Evolutionary conservation across 305 asterid genomes (phyloP).

Genomic region (Rubia occidens): DNA sequence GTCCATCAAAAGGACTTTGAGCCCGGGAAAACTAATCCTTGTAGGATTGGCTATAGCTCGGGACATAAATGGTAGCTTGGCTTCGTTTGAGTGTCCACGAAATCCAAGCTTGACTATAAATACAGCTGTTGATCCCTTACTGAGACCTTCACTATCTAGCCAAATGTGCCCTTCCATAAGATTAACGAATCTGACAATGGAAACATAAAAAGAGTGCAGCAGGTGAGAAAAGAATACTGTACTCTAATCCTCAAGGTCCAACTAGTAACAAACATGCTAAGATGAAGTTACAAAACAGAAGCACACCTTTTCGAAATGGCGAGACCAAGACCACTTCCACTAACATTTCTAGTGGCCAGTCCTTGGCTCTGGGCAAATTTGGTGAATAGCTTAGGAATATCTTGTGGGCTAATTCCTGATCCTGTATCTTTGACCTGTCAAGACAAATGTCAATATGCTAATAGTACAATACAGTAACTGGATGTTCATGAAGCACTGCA

Average conservation of each 20-base stretch:
- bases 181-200: constrained; percentile 63
- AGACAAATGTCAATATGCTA: constrained; percentile 11
- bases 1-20: constrained; percentile 79
- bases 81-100: constrained; percentile 50
- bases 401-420: constrained; percentile 74
- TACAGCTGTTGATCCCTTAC: constrained; percentile 78
- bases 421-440: constrained; percentile 93
- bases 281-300: constrained; percentile 6
- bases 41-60: constrained; percentile 48
- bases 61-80: constrained; percentile 38
- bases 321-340: constrained; percentile 95
- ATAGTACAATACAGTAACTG: neutral
- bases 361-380: constrained; percentile 82
- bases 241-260: constrained; percentile 2
- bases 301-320: constrained; percentile 82
- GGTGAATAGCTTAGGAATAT: constrained; percentile 71
- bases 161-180: constrained; percentile 95
- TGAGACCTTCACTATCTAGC: constrained; percentile 92
- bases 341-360: constrained; percentile 48
- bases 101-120: constrained; percentile 77
- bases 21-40: constrained; percentile 53
- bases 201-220: constrained; percentile 10
- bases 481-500: constrained; percentile 2
- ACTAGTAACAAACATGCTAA: neutral
- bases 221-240: neutral